Evolutionary conservation across 495 filamentous ascomycete genomes (phyloP).

Genomic region (Penicillium simplicissimum): DNA sequence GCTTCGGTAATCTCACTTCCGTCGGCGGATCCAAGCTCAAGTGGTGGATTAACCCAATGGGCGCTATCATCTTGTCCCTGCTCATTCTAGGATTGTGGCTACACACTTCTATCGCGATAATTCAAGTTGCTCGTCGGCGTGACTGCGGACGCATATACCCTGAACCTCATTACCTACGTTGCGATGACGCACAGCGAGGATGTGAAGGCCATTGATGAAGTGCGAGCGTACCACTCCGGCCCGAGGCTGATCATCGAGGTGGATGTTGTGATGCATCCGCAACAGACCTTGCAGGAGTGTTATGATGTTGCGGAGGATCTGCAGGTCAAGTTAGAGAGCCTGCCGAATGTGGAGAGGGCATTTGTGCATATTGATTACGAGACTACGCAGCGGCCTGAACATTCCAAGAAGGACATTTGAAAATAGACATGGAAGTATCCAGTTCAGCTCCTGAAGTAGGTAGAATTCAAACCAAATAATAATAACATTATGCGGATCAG

Average conservation of each 20-base stretch:
- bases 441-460: too few relatives aligned
- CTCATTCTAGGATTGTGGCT: background rate
- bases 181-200: background rate
- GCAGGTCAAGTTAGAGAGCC: constrained; percentile 7
- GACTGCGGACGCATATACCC: constrained; percentile 4
- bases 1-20: constrained; percentile 7
- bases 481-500: too few relatives aligned
- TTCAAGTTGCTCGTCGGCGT: background rate
- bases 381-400: background rate
- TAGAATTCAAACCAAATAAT: too few relatives aligned
- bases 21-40: constrained; percentile 8
- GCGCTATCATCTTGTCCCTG: constrained; percentile 7
- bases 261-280: constrained; percentile 6
- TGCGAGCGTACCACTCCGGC: constrained; percentile 8
- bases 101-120: background rate
- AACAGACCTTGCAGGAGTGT: background rate
- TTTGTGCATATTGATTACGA: constrained; percentile 12
- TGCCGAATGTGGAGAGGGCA: constrained; percentile 8
- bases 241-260: constrained; percentile 6
- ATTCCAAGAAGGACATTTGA: constrained; percentile 3
- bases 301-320: constrained; percentile 11
- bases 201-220: background rate
- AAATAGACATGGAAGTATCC: too few relatives aligned
- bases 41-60: constrained; percentile 11
- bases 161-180: background rate